These are phyloP conservation scores for Colletotrichum navitas DNA, from an alignment of 2,329 filamentous ascomycete species.

Conservation along the genomic window DNA sequence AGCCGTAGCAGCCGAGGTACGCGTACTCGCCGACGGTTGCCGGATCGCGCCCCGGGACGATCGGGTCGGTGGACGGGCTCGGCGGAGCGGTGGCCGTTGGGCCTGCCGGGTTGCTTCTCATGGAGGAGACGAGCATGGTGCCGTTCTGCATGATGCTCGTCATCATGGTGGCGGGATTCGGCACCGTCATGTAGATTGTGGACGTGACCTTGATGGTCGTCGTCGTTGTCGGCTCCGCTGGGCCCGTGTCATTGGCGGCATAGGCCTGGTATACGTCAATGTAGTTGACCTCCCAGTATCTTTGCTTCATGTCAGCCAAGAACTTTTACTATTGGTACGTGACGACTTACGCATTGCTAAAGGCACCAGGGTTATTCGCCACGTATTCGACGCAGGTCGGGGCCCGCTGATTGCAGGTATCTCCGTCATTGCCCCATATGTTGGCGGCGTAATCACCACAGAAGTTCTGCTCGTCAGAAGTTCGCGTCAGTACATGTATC, in stretches of 20 bases:
- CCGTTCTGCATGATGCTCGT: constrained; percentile 18
- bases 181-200: constrained; percentile 48
- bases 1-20: constrained; percentile 59
- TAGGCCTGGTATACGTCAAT: constrained; percentile 60
- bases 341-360: constrained; percentile 52
- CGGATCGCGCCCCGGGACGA: constrained; percentile 49
- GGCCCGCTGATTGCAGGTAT: constrained; percentile 56
- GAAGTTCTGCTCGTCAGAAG: constrained; percentile 64
- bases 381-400: constrained; percentile 62
- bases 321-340: background rate
- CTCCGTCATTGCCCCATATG: constrained; percentile 54
- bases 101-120: constrained; percentile 10
- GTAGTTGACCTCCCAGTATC: constrained; percentile 67
- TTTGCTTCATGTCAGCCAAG: constrained; percentile 39
- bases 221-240: constrained; percentile 46
- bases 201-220: constrained; percentile 46
- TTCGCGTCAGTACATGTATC: constrained; percentile 1
- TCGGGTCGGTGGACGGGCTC: constrained; percentile 35
- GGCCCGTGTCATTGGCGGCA: constrained; percentile 25
- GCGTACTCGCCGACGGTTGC: constrained; percentile 50
- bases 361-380: constrained; percentile 58
- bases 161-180: constrained; percentile 40
- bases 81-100: constrained; percentile 23
- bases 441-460: constrained; percentile 80
- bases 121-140: constrained; percentile 28